These are phyloP conservation scores for Harringtonia aguacate DNA, from an alignment of 2,329 filamentous ascomycete genomes.

Conservation along the genomic window DNA sequence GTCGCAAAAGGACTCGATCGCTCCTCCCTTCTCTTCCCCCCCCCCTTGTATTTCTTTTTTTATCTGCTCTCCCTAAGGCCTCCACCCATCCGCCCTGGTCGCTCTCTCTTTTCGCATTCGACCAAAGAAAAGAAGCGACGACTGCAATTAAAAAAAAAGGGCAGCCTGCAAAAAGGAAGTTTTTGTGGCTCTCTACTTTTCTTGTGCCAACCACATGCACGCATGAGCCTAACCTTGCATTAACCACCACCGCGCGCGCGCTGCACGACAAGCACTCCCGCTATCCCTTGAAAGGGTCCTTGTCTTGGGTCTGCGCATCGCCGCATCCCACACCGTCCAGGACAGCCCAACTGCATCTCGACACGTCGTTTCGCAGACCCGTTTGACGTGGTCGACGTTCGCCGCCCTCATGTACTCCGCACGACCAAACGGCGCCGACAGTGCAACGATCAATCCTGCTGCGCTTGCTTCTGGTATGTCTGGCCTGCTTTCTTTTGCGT, in stretches of 20 bases:
- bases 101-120: background rate
- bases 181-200: background rate
- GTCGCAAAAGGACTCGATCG: constrained; percentile 5
- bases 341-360: constrained; percentile 48
- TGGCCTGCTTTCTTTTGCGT: background rate
- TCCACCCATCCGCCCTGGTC: background rate
- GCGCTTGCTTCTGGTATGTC: constrained; percentile 69
- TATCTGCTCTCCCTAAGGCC: background rate
- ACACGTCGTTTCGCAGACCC: constrained; percentile 47
- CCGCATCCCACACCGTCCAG: constrained; percentile 14
- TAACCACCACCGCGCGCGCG: constrained; percentile 15
- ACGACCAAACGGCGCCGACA: constrained; percentile 65
- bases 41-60: background rate
- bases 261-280: constrained; percentile 25
- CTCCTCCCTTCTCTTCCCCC: background rate
- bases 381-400: constrained; percentile 29
- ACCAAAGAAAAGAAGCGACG: background rate
- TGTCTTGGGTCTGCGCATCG: constrained; percentile 17
- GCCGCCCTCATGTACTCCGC: constrained; percentile 46
- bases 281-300: constrained; percentile 14
- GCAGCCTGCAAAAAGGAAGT: background rate
- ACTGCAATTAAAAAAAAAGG: background rate
- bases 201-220: constrained; percentile 39
- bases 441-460: constrained; percentile 85
- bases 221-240: constrained; percentile 31